Percentiles rank a stretch among this genome's conserved stretches.
Evolutionary conservation across 1,139 yeast genomes (phyloP).

Genomic region (Wickerhamomyces sp.): DNA sequence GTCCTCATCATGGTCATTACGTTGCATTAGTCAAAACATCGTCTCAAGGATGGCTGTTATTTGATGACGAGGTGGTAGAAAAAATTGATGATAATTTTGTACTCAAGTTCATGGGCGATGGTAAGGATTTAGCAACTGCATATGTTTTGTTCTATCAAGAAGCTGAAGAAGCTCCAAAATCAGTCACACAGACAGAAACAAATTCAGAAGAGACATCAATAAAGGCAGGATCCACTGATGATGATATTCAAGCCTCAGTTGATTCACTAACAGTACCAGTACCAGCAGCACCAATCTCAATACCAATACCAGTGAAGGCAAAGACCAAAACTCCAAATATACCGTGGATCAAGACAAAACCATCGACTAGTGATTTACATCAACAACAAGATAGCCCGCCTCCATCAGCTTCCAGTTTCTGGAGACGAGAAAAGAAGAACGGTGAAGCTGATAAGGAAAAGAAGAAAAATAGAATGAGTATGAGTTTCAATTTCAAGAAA

Average conservation of each 20-base stretch:
- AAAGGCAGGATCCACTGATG: too few relatives aligned
- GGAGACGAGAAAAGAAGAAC: conserved; percentile 1
- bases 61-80: conserved; percentile 95
- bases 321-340: conserved; percentile 2
- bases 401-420: not conserved
- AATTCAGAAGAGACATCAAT: too few relatives aligned
- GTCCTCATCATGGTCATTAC: conserved; percentile 97
- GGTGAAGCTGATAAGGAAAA: conserved; percentile 2
- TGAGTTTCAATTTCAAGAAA: conserved; percentile 18
- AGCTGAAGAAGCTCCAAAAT: not conserved
- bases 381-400: not conserved
- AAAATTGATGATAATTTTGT: conserved; percentile 82
- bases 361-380: not conserved
- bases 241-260: not conserved
- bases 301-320: not conserved
- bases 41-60: conserved; percentile 84
- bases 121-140: conserved; percentile 87
- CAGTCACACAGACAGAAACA: too few relatives aligned
- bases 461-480: conserved; percentile 19
- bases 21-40: conserved; percentile 81
- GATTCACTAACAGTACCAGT: not conserved
- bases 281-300: not conserved
- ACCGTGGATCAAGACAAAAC: not conserved
- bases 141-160: conserved; percentile 73
- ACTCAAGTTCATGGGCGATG: conserved; percentile 82